A percentile compares a stretch with the other conserved stretches of the same genome.
Conservation (phyloP, 2,329 filamentous ascomycete species). For the Amauroascus niger region DNA sequence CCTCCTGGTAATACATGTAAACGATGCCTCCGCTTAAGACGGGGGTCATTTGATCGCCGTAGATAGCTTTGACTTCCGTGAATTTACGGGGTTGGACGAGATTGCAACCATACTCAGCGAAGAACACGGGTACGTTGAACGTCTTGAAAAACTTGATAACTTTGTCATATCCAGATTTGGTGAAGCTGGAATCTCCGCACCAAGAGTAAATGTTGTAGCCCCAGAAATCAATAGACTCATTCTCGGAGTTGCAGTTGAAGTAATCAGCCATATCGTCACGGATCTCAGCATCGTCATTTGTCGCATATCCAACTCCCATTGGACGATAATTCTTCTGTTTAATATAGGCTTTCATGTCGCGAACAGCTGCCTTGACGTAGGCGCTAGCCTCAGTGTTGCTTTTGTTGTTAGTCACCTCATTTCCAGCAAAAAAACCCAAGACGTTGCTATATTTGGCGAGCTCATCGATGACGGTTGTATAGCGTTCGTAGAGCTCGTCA, state of each 20-base stretch:
- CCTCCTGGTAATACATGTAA: conserved; percentile 96
- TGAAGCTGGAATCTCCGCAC: conserved; percentile 78
- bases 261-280: conserved; percentile 75
- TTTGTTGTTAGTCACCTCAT: conserved; percentile 83
- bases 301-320: conserved; percentile 89
- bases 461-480: conserved; percentile 72
- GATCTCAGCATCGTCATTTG: conserved; percentile 81
- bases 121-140: conserved; percentile 93
- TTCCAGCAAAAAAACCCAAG: conserved; percentile 96
- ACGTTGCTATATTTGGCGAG: conserved; percentile 79
- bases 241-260: conserved; percentile 68
- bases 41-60: conserved; percentile 65
- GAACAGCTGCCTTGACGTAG: conserved; percentile 94
- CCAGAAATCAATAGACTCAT: conserved; percentile 82
- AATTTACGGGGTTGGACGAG: conserved; percentile 61
- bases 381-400: conserved; percentile 87
- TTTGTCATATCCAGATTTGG: conserved; percentile 65
- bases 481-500: conserved; percentile 65
- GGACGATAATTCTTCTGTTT: conserved; percentile 63
- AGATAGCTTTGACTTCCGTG: conserved; percentile 75
- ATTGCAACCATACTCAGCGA: conserved; percentile 98
- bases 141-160: conserved; percentile 77
- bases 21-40: conserved; percentile 96
- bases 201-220: conserved; percentile 99
- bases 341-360: conserved; percentile 93